Base-by-base conservation (phyloP, 2,329 filamentous ascomycete species). In the Colletotrichum chrysophilum region DNA sequence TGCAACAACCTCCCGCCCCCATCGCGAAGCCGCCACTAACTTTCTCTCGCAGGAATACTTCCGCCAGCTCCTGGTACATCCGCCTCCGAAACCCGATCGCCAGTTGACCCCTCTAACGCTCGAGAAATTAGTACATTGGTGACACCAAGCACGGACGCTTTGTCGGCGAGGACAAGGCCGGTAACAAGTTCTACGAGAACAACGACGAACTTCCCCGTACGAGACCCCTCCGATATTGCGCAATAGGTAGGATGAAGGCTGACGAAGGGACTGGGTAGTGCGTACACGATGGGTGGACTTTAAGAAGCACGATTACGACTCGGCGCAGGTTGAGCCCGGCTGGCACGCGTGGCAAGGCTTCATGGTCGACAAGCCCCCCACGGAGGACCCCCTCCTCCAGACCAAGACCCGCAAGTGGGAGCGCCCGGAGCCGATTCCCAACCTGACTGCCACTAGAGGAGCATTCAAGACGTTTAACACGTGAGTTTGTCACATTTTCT, bases 271-370 rank as follows among this genome's bases (percentile, higher is more conserved):
- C 26, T 18, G 21, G 43, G 56, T 80, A 97, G 96, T 98, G 81
- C 94, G 96, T 82, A 98, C 96, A 80, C 93, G 96, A 89, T 99
- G 97, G 97, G 95, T 99, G 78, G 96, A 98, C 86, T 99, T 97
- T 90, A 96, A 95, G 88, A 91, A 94, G 85, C 90, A 95, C 81
- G 95, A 98, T 85, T 94, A 90, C 83, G 94, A 97, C 81, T 89
- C 94, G 77, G 91, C 92, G 75, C 95, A 98, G 70, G 94, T 98
- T 81, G 96, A 98, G 86, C 96, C 96, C 66, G 95, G 96, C 86
- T 99, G 97, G 97, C 97, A 98, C 87, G 95, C 95, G 34, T 99
- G 97, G 97, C 96, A 99, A 80, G 95, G 95, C 79, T 98, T 99
- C 87, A 88, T 93, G 87, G 93, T 98, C 81, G 96, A 98, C 86